Evolutionary conservation across 2,329 filamentous ascomycete genomes (phyloP).

Genomic region (Curvularia eragrostidis): DNA sequence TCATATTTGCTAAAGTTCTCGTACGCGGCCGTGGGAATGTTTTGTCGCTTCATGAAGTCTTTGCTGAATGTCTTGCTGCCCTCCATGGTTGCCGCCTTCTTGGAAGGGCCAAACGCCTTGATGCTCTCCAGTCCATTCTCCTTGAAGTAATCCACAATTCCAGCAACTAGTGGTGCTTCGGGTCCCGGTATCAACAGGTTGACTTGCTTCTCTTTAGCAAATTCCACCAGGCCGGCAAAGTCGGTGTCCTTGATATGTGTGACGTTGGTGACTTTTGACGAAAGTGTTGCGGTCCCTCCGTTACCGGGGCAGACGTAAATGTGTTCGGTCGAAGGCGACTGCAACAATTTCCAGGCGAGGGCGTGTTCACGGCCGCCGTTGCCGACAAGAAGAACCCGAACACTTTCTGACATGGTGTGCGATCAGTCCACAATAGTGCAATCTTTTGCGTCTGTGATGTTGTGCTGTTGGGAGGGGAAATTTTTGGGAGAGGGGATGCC

Average conservation of each 20-base stretch:
- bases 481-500: slow-evolving; percentile 26
- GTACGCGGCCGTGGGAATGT: slow-evolving; percentile 90
- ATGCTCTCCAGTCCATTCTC: slow-evolving; percentile 62
- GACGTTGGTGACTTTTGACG: slow-evolving; percentile 68
- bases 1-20: slow-evolving; percentile 84
- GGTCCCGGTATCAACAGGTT: slow-evolving; percentile 90
- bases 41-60: slow-evolving; percentile 93
- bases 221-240: slow-evolving; percentile 76
- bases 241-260: slow-evolving; percentile 73
- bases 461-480: slow-evolving; percentile 17
- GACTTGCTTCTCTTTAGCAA: slow-evolving; percentile 74
- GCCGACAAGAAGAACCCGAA: slow-evolving; percentile 77
- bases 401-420: slow-evolving; percentile 34
- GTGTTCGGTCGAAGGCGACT: slow-evolving; percentile 78
- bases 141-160: slow-evolving; percentile 81
- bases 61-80: slow-evolving; percentile 97
- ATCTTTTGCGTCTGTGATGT: slow-evolving; percentile 2
- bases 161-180: slow-evolving; percentile 91
- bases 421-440: not conserved
- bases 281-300: slow-evolving; percentile 71
- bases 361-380: slow-evolving; percentile 95
- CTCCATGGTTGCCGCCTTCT: slow-evolving; percentile 86
- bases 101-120: slow-evolving; percentile 83
- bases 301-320: slow-evolving; percentile 79
- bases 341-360: slow-evolving; percentile 89